Percentiles rank a stretch among this genome's conserved stretches.
phyloP scores from a whole-genome alignment of 805 yeast species.

The Yarrowia deformans region DNA sequence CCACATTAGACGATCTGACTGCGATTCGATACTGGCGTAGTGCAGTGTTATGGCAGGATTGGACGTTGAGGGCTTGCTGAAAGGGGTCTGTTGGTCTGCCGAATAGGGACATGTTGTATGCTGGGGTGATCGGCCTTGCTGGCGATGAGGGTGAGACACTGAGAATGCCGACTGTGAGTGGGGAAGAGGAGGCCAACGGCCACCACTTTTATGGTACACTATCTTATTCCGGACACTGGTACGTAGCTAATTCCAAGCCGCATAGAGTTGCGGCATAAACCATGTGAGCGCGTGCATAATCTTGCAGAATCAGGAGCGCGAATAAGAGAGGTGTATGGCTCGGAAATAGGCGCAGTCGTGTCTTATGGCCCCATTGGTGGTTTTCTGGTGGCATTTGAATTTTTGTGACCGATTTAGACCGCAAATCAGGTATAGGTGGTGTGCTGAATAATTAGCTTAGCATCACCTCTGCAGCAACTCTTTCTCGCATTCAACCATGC shows the following conservation, averaged over 20 bases:
- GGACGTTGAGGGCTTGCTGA: slow-evolving; percentile 25
- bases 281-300: slow-evolving; percentile 36
- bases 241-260: slow-evolving; percentile 17
- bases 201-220: neutral
- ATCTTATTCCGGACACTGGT: slow-evolving; percentile 20
- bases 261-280: slow-evolving; percentile 34
- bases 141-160: neutral
- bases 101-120: slow-evolving; percentile 23
- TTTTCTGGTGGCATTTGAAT: neutral
- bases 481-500: slow-evolving; percentile 38
- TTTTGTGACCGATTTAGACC: neutral
- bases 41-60: slow-evolving; percentile 27
- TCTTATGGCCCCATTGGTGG: neutral
- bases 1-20: slow-evolving; percentile 18
- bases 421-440: neutral
- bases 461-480: slow-evolving; percentile 25
- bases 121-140: neutral
- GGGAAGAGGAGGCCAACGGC: slow-evolving; percentile 18
- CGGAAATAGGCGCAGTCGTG: neutral
- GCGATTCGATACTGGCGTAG: slow-evolving; percentile 16
- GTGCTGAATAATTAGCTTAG: slow-evolving; percentile 31
- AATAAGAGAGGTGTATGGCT: neutral
- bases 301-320: slow-evolving; percentile 16
- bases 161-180: neutral
- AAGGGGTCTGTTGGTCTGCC: slow-evolving; percentile 34